phyloP scores from a whole-genome alignment of 1,284 basidiomycete species.

The Puccinia brachypodii region DNA sequence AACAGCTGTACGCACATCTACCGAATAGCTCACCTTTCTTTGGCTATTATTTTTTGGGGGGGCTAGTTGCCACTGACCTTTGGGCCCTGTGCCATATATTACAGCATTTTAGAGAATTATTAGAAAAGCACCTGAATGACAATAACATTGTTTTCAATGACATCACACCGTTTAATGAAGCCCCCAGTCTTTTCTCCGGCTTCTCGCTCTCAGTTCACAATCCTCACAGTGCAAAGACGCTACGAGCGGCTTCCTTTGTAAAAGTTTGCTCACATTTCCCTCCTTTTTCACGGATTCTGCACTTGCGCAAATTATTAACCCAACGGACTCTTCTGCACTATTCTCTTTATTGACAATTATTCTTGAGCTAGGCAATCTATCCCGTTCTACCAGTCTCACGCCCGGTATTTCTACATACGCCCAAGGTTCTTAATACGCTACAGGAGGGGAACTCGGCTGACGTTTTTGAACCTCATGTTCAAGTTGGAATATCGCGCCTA shows the following conservation, averaged over 20 bases:
- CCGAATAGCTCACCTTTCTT: neutral
- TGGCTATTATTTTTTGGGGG: neutral
- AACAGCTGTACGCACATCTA: conserved; percentile 6
- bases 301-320: neutral
- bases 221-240: neutral
- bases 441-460: neutral
- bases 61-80: neutral
- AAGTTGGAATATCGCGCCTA: conserved; percentile 53
- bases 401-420: conserved; percentile 4
- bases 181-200: conserved; percentile 10
- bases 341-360: neutral
- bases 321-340: neutral
- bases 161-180: neutral
- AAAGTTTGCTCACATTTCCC: conserved; percentile 5
- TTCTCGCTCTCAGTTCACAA: conserved; percentile 13
- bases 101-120: neutral
- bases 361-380: conserved; percentile 24
- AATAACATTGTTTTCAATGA: neutral
- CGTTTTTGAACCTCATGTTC: conserved; percentile 44
- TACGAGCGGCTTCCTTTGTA: neutral
- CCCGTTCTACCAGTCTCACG: conserved; percentile 31
- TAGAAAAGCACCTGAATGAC: neutral
- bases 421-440: conserved; percentile 14
- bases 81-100: neutral
- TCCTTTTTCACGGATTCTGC: neutral